Evolutionary conservation across 2,329 filamentous ascomycete species (phyloP).

Genomic region (Aphanoascus verrucosus): DNA sequence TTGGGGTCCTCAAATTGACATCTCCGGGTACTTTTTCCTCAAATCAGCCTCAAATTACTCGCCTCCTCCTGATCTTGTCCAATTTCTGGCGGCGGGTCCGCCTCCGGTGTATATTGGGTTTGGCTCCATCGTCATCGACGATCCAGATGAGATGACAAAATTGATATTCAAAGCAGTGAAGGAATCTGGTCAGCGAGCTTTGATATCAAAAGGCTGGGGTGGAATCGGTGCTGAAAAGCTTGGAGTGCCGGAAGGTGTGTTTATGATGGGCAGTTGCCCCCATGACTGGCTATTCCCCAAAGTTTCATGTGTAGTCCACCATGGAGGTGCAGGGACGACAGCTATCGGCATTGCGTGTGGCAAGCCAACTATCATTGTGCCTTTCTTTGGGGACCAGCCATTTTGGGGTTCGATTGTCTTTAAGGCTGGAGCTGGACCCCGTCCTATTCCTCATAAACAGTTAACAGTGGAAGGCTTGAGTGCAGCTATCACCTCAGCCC

Average conservation of each 20-base stretch:
- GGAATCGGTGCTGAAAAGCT: conserved; percentile 64
- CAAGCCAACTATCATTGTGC: conserved; percentile 69
- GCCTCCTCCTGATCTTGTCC: conserved; percentile 53
- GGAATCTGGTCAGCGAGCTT: conserved; percentile 58
- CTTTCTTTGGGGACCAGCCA: conserved; percentile 77
- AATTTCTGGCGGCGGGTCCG: conserved; percentile 57
- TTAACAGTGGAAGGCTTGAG: conserved; percentile 57
- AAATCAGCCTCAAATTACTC: conserved; percentile 56
- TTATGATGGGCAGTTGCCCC: conserved; percentile 74
- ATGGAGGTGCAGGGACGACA: conserved; percentile 79
- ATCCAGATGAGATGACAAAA: conserved; percentile 58
- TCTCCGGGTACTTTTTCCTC: conserved; percentile 69
- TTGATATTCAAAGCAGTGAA: conserved; percentile 62
- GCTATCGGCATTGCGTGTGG: conserved; percentile 74
- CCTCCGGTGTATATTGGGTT: conserved; percentile 76
- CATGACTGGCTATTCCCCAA: conserved; percentile 83
- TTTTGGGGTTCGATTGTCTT: conserved; percentile 75
- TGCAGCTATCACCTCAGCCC: conserved; percentile 50
- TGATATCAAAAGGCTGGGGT: conserved; percentile 83
- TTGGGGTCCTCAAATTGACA: conserved; percentile 60
- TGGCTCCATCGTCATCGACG: conserved; percentile 70
- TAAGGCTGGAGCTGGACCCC: conserved; percentile 59
- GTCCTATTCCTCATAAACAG: conserved; percentile 57
- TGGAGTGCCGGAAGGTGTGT: conserved; percentile 62
- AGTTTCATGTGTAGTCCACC: conserved; percentile 73